Conservation (phyloP, 768 basidiomycete species). For the Boletus insuetus region DNA sequence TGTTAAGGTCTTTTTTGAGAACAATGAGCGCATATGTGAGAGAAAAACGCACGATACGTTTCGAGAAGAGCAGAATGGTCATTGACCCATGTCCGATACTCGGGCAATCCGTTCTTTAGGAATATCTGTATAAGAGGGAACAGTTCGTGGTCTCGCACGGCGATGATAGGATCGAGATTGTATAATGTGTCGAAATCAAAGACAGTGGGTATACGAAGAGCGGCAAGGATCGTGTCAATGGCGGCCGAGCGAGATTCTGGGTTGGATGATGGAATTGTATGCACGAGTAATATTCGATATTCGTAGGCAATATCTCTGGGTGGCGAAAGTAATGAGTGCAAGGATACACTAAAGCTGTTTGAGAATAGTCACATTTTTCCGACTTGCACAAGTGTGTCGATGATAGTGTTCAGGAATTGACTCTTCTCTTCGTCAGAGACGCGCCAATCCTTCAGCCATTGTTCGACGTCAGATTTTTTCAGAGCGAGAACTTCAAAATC, state of each 20-base stretch:
- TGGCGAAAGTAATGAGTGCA: background rate
- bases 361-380: slow-evolving; percentile 55
- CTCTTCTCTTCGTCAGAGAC: slow-evolving; percentile 61
- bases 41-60: slow-evolving; percentile 49
- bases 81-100: slow-evolving; percentile 60
- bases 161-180: slow-evolving; percentile 69
- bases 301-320: slow-evolving; percentile 60
- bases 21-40: background rate
- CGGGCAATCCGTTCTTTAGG: slow-evolving; percentile 57
- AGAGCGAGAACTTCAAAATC: slow-evolving; percentile 64
- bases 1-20: background rate
- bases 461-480: slow-evolving; percentile 59
- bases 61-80: slow-evolving; percentile 48
- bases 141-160: slow-evolving; percentile 64
- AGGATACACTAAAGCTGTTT: background rate
- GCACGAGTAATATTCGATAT: slow-evolving; percentile 60
- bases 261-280: slow-evolving; percentile 55
- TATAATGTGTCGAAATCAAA: slow-evolving; percentile 84
- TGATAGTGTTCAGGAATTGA: slow-evolving; percentile 61
- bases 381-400: slow-evolving; percentile 54
- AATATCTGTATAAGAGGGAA: slow-evolving; percentile 77
- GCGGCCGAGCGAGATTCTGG: slow-evolving; percentile 52
- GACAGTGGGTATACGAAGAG: slow-evolving; percentile 60
- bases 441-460: slow-evolving; percentile 77
- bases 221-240: slow-evolving; percentile 57